Evolutionary conservation across 495 filamentous ascomycete species (phyloP).

Genomic region (Penicillium mononematosum): DNA sequence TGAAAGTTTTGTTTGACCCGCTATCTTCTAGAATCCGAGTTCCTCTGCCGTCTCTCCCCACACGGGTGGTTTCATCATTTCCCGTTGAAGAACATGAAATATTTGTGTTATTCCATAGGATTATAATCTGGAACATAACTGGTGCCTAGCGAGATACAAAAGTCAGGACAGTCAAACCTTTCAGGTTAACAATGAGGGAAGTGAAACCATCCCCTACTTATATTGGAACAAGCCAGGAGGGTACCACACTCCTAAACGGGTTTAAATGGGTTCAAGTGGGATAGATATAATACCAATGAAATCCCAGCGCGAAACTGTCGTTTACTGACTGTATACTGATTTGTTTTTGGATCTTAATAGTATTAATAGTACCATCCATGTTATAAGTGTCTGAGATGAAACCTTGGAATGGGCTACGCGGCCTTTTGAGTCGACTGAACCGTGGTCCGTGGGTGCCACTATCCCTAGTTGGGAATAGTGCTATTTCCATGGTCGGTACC

Average conservation of each 20-base stretch:
- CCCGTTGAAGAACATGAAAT: not conserved
- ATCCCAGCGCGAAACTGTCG: not conserved
- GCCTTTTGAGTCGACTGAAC: not conserved
- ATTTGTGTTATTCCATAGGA: too few species aligned
- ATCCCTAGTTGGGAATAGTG: not conserved
- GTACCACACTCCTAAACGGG: not conserved
- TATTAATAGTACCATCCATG: too few species aligned
- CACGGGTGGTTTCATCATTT: constrained; percentile 17
- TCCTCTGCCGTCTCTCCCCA: constrained; percentile 16
- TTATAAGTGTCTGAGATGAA: too few species aligned
- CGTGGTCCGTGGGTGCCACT: not conserved
- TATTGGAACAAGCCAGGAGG: constrained; percentile 2
- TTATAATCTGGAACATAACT: not conserved
- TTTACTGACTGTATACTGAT: not conserved
- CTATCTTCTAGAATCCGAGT: constrained; percentile 17
- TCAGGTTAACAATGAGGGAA: not conserved
- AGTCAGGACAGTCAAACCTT: not conserved
- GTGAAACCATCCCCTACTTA: constrained; percentile 2
- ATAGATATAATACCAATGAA: not conserved
- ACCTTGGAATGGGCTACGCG: too few species aligned
- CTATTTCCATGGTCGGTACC: too few species aligned
- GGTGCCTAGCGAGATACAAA: not conserved
- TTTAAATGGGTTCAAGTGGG: not conserved
- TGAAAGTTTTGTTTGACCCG: constrained; percentile 10
- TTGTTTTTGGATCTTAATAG: not conserved